Evolutionary conservation across 768 basidiomycete genomes (phyloP).

Genomic region (Pleurotus ostreatus): DNA sequence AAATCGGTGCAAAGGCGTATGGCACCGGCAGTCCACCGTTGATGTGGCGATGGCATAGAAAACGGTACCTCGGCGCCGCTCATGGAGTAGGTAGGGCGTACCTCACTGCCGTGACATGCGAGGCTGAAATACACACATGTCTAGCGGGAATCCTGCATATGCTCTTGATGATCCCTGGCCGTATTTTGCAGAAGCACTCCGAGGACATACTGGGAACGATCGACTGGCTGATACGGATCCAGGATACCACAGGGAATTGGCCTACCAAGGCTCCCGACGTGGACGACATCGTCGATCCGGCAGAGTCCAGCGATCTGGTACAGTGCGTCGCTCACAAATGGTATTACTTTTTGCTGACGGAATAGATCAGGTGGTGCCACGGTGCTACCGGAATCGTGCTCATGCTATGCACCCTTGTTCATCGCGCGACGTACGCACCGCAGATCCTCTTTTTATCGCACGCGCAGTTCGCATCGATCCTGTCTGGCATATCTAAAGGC

Average conservation of each 20-base stretch:
- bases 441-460: slow-evolving; percentile 17
- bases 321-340: slow-evolving; percentile 32
- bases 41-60: slow-evolving; percentile 62
- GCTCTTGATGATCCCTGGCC: slow-evolving; percentile 38
- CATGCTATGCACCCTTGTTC: slow-evolving; percentile 40
- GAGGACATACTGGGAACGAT: slow-evolving; percentile 37
- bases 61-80: slow-evolving; percentile 51
- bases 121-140: background rate
- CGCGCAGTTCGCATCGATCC: slow-evolving; percentile 21
- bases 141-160: slow-evolving; percentile 53
- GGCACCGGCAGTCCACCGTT: slow-evolving; percentile 31
- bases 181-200: slow-evolving; percentile 32
- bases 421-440: slow-evolving; percentile 20
- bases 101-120: background rate
- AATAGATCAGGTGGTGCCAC: slow-evolving; percentile 48
- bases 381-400: slow-evolving; percentile 51
- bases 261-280: slow-evolving; percentile 35
- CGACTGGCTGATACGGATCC: slow-evolving; percentile 42
- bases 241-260: slow-evolving; percentile 51
- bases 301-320: slow-evolving; percentile 33
- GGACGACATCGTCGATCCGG: slow-evolving; percentile 7
- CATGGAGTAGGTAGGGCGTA: slow-evolving; percentile 51
- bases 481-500: slow-evolving; percentile 31
- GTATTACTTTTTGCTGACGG: too few species aligned
- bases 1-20: slow-evolving; percentile 32